Base-by-base conservation (phyloP, 768 basidiomycete species). In the Lanmaoa pseudosensibilis region DNA sequence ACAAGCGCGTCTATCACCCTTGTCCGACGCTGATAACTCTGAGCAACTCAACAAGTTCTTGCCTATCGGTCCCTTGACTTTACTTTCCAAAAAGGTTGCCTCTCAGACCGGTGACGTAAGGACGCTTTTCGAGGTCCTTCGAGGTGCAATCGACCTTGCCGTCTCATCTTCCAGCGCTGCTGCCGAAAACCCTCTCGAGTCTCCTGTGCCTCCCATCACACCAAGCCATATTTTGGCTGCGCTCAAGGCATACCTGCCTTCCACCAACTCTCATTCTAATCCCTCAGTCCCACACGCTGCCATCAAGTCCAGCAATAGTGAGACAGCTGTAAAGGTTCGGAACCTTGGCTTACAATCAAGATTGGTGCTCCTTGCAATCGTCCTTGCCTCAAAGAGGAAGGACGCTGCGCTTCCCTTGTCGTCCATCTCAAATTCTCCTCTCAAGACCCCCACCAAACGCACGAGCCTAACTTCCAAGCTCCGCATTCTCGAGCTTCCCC, bases 81-180 rank as follows among this genome's bases (percentile, higher is more conserved):
- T 94, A 15, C 78, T 92, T 30, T 83, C 88, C 10, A 91, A 90
- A 75, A 92, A 92, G 66, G 75, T 93, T 19, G 91, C 92, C 5
- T 80, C 88, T 2, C 77, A 86, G 55, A 92, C 92, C 0, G 92
- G 92, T 16, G 92, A 95, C 63, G 89, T 94, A 10, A 79, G 92
- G 39, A 83, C 81, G 25, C 74, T 92, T 2, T 87, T 95, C 53
- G 90, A 91, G 67, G 88, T 93, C 13, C 77, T 92, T 11, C 82
- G 91, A 32, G 83, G 86, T 12, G 88, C 92, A 9, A 89, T 95
- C 61, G 88, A 92, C 61, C 72, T 86, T 15, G 84, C 86, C 0
- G 74, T 80, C n/a, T 73, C 72, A 25, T 65, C 68, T 45, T 59
- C 66, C 15, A 51, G 52, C 1, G 2, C 53, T 25, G 38, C 59